Conservation (phyloP, 352 stramenopile species). For the Blastocystis sp. region DNA sequence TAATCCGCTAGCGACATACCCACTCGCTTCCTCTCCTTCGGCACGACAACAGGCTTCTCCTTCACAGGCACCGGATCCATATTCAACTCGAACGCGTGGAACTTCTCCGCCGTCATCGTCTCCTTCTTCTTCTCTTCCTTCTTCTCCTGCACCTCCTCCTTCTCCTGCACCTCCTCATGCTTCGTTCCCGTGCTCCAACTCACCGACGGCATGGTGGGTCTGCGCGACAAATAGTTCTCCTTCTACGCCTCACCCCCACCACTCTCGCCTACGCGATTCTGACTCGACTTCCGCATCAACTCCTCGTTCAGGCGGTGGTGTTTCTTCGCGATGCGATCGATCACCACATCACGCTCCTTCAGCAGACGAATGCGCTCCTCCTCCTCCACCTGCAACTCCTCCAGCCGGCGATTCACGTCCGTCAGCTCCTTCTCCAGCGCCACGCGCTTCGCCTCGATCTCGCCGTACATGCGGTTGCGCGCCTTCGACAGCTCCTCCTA, state of each 20-base stretch:
- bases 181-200: conserved; percentile 34
- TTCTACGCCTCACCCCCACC: conserved; percentile 23
- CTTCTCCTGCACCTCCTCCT: conserved; percentile 1
- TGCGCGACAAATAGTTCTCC: conserved; percentile 63
- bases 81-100: conserved; percentile 49
- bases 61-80: conserved; percentile 5
- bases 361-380: conserved; percentile 42
- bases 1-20: conserved; percentile 68
- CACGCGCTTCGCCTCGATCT: conserved; percentile 23
- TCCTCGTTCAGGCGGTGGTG: conserved; percentile 46
- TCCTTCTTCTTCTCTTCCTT: conserved; percentile 21
- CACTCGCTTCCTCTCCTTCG: conserved; percentile 26
- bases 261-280: conserved; percentile 17
- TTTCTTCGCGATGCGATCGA: conserved; percentile 36
- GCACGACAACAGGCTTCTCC: background rate
- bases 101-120: conserved; percentile 8
- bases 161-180: conserved; percentile 26
- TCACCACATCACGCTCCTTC: conserved; percentile 22
- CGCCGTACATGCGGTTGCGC: conserved; percentile 20
- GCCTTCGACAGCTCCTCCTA: conserved; percentile 27
- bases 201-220: conserved; percentile 55
- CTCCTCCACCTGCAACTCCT: conserved; percentile 62
- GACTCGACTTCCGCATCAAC: conserved; percentile 32
- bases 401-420: conserved; percentile 34
- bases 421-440: conserved; percentile 59